Percentiles rank a stretch among this genome's conserved stretches.
Evolutionary conservation across 768 basidiomycete species (phyloP).

Genomic region (Collybia sp.): DNA sequence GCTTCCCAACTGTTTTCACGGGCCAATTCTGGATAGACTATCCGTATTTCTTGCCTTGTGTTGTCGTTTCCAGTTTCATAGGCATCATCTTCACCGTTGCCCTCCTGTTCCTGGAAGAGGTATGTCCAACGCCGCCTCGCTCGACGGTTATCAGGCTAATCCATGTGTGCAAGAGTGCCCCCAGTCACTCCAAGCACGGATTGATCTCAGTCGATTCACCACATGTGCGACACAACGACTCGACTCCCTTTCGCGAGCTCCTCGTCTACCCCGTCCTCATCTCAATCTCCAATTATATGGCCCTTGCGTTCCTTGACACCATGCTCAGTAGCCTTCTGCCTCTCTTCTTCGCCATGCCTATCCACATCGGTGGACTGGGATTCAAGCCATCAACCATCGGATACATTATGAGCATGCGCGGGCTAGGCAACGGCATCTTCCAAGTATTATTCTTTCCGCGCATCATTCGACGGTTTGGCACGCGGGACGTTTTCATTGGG

Average conservation of each 20-base stretch:
- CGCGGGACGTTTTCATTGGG: slow-evolving; percentile 31
- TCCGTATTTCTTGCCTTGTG: slow-evolving; percentile 75
- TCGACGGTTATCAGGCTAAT: not conserved
- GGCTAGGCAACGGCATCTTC: slow-evolving; percentile 29
- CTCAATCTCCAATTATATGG: slow-evolving; percentile 64
- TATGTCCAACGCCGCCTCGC: slow-evolving; percentile 9
- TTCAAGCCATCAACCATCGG: slow-evolving; percentile 62
- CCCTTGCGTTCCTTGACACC: slow-evolving; percentile 63
- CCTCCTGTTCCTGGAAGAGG: slow-evolving; percentile 39
- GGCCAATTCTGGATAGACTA: slow-evolving; percentile 56
- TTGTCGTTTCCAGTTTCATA: slow-evolving; percentile 30
- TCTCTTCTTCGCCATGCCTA: slow-evolving; percentile 64
- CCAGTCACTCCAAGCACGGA: slow-evolving; percentile 28
- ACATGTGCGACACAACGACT: slow-evolving; percentile 15
- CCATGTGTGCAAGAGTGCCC: slow-evolving; percentile 19
- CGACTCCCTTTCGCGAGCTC: slow-evolving; percentile 15
- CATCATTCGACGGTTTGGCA: slow-evolving; percentile 36
- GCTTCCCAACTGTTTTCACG: slow-evolving; percentile 55
- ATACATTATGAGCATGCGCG: slow-evolving; percentile 44
- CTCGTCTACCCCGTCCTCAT: slow-evolving; percentile 49
- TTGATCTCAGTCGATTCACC: slow-evolving; percentile 16
- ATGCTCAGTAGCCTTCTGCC: slow-evolving; percentile 51
- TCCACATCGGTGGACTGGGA: slow-evolving; percentile 61
- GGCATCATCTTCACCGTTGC: slow-evolving; percentile 28
- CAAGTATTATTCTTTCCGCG: slow-evolving; percentile 36